These are phyloP conservation scores for Ajuga chamaepitys DNA, from an alignment of 257 asterid genomes.

Conservation along the genomic window DNA sequence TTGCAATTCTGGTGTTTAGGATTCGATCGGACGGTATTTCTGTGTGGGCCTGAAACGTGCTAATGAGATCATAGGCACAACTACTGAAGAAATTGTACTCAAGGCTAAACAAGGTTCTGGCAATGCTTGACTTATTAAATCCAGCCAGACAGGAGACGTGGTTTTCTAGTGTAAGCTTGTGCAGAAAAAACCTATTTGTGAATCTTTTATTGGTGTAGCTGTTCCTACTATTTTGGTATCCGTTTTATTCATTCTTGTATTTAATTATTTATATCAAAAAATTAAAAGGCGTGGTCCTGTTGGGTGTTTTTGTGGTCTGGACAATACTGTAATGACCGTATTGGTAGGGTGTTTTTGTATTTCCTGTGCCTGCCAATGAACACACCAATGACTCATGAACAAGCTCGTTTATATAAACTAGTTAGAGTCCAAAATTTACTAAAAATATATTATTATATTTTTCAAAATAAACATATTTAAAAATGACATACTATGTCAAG, in stretches of 20 bases:
- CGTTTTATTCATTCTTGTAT: background rate
- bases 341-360: too few species aligned
- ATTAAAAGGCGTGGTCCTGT: too few species aligned
- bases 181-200: background rate
- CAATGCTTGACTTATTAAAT: constrained; percentile 26
- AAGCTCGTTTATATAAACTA: too few species aligned
- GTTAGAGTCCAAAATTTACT: too few species aligned
- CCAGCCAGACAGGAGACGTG: background rate
- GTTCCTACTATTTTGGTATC: background rate
- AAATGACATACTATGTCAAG: too few species aligned
- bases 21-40: constrained; percentile 71
- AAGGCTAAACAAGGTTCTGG: constrained; percentile 66
- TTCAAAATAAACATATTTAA: too few species aligned
- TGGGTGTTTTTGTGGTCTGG: too few species aligned
- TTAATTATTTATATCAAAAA: too few species aligned
- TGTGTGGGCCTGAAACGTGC: constrained; percentile 92
- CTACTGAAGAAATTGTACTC: constrained; percentile 90
- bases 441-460: too few species aligned
- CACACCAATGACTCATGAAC: too few species aligned
- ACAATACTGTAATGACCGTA: too few species aligned
- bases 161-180: background rate
- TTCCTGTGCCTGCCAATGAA: too few species aligned
- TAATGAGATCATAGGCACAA: constrained; percentile 88
- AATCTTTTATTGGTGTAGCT: background rate
- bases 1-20: constrained; percentile 33